These are phyloP conservation scores for Coleophoma crateriformis DNA, from an alignment of 2,329 filamentous ascomycete genomes.

Conservation along the genomic window DNA sequence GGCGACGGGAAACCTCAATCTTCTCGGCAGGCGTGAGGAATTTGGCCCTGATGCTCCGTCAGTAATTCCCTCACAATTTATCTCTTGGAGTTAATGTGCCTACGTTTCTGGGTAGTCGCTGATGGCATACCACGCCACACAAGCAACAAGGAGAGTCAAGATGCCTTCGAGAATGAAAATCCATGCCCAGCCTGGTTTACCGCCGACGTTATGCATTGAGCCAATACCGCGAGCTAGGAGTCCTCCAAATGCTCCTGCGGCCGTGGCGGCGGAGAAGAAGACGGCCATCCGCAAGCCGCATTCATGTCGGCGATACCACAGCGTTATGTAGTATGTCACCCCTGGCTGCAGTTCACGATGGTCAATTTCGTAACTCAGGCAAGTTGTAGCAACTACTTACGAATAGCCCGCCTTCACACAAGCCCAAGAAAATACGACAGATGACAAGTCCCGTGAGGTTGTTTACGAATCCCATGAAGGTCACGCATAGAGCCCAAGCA, in stretches of 20 bases:
- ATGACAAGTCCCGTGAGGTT: slow-evolving; percentile 27
- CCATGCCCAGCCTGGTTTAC: slow-evolving; percentile 40
- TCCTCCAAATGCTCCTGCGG: slow-evolving; percentile 44
- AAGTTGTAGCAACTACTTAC: not conserved
- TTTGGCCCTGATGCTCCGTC: slow-evolving; percentile 23
- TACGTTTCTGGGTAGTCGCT: slow-evolving; percentile 15
- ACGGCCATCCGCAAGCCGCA: slow-evolving; percentile 53
- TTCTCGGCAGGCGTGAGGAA: slow-evolving; percentile 34
- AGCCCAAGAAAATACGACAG: slow-evolving; percentile 17
- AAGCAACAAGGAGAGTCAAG: slow-evolving; percentile 34
- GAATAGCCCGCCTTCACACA: slow-evolving; percentile 15
- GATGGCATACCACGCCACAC: slow-evolving; percentile 11
- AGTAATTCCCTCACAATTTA: no score
- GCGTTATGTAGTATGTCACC: slow-evolving; percentile 41
- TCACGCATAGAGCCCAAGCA: slow-evolving; percentile 31
- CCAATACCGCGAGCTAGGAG: slow-evolving; percentile 37
- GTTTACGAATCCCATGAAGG: slow-evolving; percentile 23
- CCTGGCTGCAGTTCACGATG: not conserved
- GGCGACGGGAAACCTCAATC: slow-evolving; percentile 13
- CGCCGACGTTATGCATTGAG: slow-evolving; percentile 36
- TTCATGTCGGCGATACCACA: slow-evolving; percentile 52
- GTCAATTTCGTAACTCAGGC: no score
- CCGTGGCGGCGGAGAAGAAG: slow-evolving; percentile 49
- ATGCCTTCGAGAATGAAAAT: slow-evolving; percentile 47
- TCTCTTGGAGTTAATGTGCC: not conserved